phyloP scores from a whole-genome alignment of 2,329 filamentous ascomycete species.

The Cladosporium cucumerinum region DNA sequence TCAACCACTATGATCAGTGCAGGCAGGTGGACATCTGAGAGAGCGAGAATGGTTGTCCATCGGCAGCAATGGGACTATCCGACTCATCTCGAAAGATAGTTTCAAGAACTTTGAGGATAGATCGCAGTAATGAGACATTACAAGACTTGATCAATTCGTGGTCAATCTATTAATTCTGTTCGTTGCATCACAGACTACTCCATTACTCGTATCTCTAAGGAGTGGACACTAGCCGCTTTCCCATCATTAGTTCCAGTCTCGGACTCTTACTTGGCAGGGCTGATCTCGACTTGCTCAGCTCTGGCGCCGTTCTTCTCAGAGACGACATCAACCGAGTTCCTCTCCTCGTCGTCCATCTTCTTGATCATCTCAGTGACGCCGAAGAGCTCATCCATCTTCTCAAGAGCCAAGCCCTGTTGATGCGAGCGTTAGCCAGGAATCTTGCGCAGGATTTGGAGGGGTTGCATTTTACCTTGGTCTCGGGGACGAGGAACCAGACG shows the following conservation, averaged over 20 bases:
- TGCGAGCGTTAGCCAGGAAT: background rate
- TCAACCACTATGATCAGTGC: background rate
- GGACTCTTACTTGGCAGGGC: background rate
- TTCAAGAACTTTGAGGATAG: background rate
- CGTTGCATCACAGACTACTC: background rate
- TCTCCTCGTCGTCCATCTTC: constrained; percentile 16
- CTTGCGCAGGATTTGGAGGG: too few species aligned
- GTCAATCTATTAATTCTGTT: background rate
- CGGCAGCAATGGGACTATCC: background rate
- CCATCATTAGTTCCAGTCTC: background rate
- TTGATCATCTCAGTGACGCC: constrained; percentile 22
- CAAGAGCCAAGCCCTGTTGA: constrained; percentile 33
- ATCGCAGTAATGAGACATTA: background rate
- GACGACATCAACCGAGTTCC: constrained; percentile 8
- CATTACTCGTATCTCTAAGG: background rate
- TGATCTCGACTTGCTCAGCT: constrained; percentile 15
- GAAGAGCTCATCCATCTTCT: constrained; percentile 32
- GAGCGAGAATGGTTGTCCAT: background rate
- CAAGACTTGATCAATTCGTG: background rate
- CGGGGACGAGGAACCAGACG: constrained; percentile 66
- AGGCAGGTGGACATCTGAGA: too few species aligned
- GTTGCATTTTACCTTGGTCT: constrained; percentile 54
- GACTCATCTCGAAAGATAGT: background rate
- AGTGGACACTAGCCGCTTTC: background rate
- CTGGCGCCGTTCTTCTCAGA: constrained; percentile 14